These are phyloP conservation scores for Colletotrichum filicis DNA, from an alignment of 2,329 filamentous ascomycete genomes.

Conservation along the genomic window DNA sequence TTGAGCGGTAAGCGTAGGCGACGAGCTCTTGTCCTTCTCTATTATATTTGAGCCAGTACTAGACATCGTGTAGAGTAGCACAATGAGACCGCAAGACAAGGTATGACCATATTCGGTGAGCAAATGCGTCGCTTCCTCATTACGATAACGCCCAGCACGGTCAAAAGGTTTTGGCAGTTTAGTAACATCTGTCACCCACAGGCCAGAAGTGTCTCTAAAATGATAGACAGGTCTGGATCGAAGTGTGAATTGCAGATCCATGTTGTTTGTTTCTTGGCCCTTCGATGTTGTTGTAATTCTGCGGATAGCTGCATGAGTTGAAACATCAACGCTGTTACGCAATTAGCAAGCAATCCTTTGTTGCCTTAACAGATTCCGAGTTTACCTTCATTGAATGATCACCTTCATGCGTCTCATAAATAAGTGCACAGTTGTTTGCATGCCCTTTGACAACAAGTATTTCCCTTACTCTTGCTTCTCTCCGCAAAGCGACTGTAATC, in stretches of 20 bases:
- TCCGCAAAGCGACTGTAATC: neutral
- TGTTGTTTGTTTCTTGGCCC: neutral
- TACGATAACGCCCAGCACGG: too few species aligned
- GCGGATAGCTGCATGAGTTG: neutral
- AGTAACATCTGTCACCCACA: neutral
- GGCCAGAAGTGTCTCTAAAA: too few species aligned
- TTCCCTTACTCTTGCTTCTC: neutral
- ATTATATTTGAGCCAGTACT: too few species aligned
- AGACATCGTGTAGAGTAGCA: too few species aligned
- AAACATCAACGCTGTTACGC: neutral
- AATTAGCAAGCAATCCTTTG: neutral
- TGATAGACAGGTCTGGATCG: too few species aligned
- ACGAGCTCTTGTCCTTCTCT: too few species aligned
- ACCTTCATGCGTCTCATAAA: neutral
- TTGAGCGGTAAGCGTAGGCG: too few species aligned
- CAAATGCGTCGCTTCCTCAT: too few species aligned
- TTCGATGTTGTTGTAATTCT: neutral
- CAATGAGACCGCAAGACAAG: too few species aligned
- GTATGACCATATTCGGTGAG: too few species aligned
- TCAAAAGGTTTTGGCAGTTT: neutral
- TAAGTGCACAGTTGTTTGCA: neutral
- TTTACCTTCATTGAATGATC: neutral
- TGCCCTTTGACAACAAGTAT: neutral
- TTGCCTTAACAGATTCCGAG: neutral
- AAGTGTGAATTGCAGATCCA: neutral